phyloP scores from a whole-genome alignment of 208 protist genomes.

The Trypanosoma mega region DNA sequence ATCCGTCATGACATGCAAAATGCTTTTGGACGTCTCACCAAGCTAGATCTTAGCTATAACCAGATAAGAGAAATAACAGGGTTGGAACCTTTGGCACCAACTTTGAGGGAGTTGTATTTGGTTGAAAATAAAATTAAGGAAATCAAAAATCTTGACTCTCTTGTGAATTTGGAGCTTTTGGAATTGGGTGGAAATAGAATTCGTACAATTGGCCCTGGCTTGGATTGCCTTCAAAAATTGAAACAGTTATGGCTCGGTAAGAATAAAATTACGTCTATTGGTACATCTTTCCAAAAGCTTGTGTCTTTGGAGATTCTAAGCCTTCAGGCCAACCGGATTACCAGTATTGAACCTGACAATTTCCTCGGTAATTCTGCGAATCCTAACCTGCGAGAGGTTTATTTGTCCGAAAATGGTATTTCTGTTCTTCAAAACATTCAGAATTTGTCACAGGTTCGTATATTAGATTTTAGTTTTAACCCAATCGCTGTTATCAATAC shows the following conservation, averaged over 20 bases:
- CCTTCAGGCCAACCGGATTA: conserved; percentile 88
- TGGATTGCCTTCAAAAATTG: conserved; percentile 62
- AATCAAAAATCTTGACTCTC: conserved; percentile 75
- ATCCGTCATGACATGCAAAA: conserved; percentile 27
- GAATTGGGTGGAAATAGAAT: conserved; percentile 91
- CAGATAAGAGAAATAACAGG: conserved; percentile 75
- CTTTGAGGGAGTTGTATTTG: conserved; percentile 87
- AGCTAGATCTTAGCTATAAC: conserved; percentile 92
- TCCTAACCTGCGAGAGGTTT: conserved; percentile 65
- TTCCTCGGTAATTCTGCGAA: conserved; percentile 55
- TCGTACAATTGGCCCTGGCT: conserved; percentile 67
- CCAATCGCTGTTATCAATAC: conserved; percentile 71
- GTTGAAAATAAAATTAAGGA: conserved; percentile 92
- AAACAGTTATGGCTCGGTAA: conserved; percentile 90
- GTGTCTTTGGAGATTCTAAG: conserved; percentile 59
- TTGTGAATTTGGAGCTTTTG: conserved; percentile 80
- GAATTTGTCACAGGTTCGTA: conserved; percentile 45
- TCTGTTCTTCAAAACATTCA: conserved; percentile 43
- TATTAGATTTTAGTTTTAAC: conserved; percentile 88
- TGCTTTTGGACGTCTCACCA: conserved; percentile 57
- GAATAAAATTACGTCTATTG: conserved; percentile 87
- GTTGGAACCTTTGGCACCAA: conserved; percentile 61
- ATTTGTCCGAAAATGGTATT: conserved; percentile 86
- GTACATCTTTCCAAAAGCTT: conserved; percentile 57
- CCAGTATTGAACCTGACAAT: conserved; percentile 53